Conservation (phyloP, 805 yeast species). For the Kazachstania martiniae region DNA sequence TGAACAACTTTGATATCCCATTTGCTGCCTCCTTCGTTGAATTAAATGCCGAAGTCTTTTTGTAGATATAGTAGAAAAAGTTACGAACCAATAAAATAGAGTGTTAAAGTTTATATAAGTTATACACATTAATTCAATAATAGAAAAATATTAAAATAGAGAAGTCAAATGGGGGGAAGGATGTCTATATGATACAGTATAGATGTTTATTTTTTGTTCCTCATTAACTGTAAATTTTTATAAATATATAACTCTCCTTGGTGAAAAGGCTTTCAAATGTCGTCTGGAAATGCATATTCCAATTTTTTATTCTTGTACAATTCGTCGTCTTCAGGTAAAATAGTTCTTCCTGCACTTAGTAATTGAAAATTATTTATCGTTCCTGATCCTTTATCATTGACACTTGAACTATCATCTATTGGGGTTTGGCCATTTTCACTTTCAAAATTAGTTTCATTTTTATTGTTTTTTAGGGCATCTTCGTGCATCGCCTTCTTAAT, state of each 20-base stretch:
- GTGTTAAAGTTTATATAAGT: too few species aligned
- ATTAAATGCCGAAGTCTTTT: slow-evolving; percentile 78
- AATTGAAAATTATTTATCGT: slow-evolving; percentile 17
- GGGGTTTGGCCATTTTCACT: neutral
- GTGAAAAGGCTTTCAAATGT: slow-evolving; percentile 7
- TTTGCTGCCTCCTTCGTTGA: slow-evolving; percentile 89
- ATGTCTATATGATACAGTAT: too few species aligned
- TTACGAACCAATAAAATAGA: too few species aligned
- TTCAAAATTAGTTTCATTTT: neutral
- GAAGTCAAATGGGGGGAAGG: too few species aligned
- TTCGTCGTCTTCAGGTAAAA: slow-evolving; percentile 23
- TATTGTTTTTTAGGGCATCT: slow-evolving; percentile 5
- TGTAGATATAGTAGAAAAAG: too few species aligned
- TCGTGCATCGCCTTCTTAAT: slow-evolving; percentile 19
- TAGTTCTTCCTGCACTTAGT: slow-evolving; percentile 23
- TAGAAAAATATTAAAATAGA: too few species aligned
- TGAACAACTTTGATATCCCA: slow-evolving; percentile 78
- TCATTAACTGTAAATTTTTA: too few species aligned
- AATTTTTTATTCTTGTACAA: slow-evolving; percentile 11
- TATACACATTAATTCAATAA: too few species aligned
- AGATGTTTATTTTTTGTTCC: neutral
- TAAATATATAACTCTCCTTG: neutral
- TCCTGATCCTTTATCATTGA: neutral
- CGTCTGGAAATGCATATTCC: slow-evolving; percentile 24
- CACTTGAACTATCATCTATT: neutral